Percentiles rank a stretch among this genome's conserved stretches.
Evolutionary conservation across 108 stramenopile genomes (phyloP).

Genomic region (Schizochytrium sp.): DNA sequence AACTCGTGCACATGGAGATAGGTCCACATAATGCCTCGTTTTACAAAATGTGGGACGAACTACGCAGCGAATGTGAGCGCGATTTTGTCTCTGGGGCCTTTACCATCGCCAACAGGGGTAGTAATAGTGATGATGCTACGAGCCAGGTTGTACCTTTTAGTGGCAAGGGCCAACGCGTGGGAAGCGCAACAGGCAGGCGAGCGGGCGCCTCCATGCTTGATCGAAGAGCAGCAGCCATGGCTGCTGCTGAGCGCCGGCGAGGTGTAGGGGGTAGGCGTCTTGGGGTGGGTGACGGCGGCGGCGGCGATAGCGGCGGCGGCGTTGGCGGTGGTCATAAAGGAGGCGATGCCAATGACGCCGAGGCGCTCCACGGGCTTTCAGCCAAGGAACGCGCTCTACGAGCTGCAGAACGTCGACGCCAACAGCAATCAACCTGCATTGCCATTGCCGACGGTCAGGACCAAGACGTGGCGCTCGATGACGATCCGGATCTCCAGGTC

Average conservation of each 20-base stretch:
- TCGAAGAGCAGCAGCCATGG: neutral
- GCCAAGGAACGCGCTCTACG: neutral
- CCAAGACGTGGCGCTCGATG: neutral
- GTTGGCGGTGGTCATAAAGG: too few relatives aligned
- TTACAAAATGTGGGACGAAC: neutral
- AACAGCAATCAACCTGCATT: neutral
- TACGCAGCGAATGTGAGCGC: neutral
- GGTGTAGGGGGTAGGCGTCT: neutral
- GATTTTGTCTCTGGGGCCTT: neutral
- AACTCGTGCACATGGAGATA: neutral
- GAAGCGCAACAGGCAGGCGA: neutral
- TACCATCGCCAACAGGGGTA: neutral
- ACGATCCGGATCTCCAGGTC: neutral
- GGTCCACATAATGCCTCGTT: neutral
- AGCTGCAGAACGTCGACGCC: neutral
- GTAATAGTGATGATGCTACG: neutral
- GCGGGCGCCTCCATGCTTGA: neutral
- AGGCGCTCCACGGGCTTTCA: neutral
- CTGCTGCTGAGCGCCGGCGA: neutral
- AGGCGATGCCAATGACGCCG: too few relatives aligned
- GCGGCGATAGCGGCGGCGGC: neutral
- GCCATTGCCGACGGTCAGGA: neutral
- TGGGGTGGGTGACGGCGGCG: too few relatives aligned
- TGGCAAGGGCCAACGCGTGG: neutral
- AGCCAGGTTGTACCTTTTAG: neutral